Percentiles rank a stretch among this genome's conserved stretches.
Conservation (phyloP, 208 protist species). For the Crithidia expoeki region DNA sequence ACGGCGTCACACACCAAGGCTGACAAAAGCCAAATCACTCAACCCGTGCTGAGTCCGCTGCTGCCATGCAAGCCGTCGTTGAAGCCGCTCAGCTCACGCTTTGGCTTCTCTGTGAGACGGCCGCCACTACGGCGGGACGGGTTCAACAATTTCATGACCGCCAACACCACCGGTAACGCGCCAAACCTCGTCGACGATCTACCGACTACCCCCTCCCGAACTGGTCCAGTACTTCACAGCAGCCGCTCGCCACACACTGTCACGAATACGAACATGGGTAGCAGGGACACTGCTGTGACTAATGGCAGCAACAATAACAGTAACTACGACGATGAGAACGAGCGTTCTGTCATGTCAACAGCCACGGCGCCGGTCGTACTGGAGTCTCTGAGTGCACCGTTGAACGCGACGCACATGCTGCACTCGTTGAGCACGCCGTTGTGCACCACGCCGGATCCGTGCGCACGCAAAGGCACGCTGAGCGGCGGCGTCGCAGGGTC, state of each 20-base stretch:
- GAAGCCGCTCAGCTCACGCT: conserved; percentile 10
- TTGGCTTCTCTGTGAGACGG: conserved; percentile 7
- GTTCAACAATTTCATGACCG: neutral
- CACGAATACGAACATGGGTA: neutral
- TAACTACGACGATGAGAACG: neutral
- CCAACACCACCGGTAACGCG: neutral
- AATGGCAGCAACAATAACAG: neutral
- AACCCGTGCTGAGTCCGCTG: conserved; percentile 8
- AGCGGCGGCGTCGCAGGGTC: neutral
- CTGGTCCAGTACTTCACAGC: neutral
- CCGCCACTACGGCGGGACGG: neutral
- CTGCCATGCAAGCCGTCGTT: conserved; percentile 9
- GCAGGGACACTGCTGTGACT: neutral
- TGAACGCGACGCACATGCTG: neutral
- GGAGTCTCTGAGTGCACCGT: neutral
- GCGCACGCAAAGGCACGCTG: conserved; percentile 8
- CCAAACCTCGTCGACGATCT: neutral
- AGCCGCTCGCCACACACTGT: neutral
- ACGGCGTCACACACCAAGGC: neutral
- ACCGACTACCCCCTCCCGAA: neutral
- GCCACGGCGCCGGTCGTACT: neutral
- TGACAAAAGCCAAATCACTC: neutral
- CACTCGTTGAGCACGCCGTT: neutral
- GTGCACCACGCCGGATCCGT: neutral
- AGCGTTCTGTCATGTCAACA: neutral